These are phyloP conservation scores for Thalia dealbata DNA, from an alignment of 176 grass and related monocot genomes.

Conservation along the genomic window DNA sequence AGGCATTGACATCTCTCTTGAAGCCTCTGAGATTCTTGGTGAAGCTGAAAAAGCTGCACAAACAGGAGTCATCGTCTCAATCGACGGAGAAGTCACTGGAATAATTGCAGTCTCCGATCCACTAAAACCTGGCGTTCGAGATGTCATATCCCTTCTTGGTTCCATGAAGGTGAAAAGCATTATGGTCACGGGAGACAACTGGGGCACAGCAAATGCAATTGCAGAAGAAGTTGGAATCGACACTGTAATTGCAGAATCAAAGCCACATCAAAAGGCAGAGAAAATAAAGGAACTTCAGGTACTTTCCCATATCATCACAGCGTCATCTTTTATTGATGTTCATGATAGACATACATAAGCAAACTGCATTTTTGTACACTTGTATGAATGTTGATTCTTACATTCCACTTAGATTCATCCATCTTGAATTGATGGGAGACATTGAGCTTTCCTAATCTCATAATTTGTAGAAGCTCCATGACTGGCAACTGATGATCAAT, in stretches of 20 bases:
- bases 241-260: conserved; percentile 66
- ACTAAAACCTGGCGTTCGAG: conserved; percentile 53
- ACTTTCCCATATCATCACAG: conserved; percentile 6
- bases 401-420: not conserved
- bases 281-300: conserved; percentile 63
- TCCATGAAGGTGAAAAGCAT: conserved; percentile 87
- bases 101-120: conserved; percentile 82
- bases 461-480: not conserved
- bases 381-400: not conserved
- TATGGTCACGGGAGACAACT: conserved; percentile 98
- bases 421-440: too few relatives aligned
- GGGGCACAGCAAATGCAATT: conserved; percentile 87
- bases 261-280: conserved; percentile 43
- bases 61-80: conserved; percentile 64
- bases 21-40: conserved; percentile 54
- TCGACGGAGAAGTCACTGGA: conserved; percentile 51
- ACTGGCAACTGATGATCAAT: too few relatives aligned
- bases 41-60: conserved; percentile 67
- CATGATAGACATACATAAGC: not conserved
- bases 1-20: conserved; percentile 39
- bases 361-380: not conserved
- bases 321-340: not conserved
- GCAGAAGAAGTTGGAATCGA: conserved; percentile 68
- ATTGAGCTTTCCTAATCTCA: not conserved
- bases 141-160: conserved; percentile 68